phyloP scores from a whole-genome alignment of 768 basidiomycete genomes.

The Lentinula guzmanii region DNA sequence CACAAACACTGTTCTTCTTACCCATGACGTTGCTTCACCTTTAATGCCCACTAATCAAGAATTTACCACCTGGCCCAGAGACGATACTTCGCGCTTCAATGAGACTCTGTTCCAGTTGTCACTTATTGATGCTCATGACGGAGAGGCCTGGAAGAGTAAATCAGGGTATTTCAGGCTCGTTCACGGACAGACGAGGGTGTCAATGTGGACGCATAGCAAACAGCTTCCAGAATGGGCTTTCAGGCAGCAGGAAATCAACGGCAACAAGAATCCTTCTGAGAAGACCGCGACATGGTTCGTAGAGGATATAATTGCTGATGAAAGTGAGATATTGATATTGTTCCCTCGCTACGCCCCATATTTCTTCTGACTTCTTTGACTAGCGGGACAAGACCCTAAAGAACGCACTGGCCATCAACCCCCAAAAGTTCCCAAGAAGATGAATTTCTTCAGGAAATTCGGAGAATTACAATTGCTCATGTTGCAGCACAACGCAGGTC shows the following conservation, averaged over 20 bases:
- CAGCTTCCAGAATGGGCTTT: conserved; percentile 95
- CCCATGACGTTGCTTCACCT: conserved; percentile 96
- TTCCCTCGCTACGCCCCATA: neutral
- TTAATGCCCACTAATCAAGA: conserved; percentile 98
- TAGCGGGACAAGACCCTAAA: conserved; percentile 50
- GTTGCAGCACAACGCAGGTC: conserved; percentile 98
- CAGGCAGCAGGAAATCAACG: conserved; percentile 97
- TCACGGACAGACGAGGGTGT: conserved; percentile 85
- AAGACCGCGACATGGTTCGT: conserved; percentile 85
- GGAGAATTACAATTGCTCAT: conserved; percentile 89
- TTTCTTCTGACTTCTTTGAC: conserved; percentile 7
- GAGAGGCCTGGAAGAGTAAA: conserved; percentile 89
- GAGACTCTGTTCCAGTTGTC: conserved; percentile 85
- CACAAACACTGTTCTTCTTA: conserved; percentile 78
- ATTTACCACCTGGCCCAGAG: conserved; percentile 87
- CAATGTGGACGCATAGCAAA: conserved; percentile 87
- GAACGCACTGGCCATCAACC: conserved; percentile 47
- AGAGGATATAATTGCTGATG: conserved; percentile 72
- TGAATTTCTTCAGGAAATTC: conserved; percentile 95
- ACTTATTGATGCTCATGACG: conserved; percentile 67
- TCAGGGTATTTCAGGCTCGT: conserved; percentile 88
- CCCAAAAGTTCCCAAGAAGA: conserved; percentile 65
- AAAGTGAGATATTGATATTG: conserved; percentile 40
- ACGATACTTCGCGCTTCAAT: conserved; percentile 71
- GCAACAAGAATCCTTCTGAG: conserved; percentile 86